Base-by-base conservation (phyloP, 1,139 yeast species). In the Saccharomyces hybrid region DNA sequence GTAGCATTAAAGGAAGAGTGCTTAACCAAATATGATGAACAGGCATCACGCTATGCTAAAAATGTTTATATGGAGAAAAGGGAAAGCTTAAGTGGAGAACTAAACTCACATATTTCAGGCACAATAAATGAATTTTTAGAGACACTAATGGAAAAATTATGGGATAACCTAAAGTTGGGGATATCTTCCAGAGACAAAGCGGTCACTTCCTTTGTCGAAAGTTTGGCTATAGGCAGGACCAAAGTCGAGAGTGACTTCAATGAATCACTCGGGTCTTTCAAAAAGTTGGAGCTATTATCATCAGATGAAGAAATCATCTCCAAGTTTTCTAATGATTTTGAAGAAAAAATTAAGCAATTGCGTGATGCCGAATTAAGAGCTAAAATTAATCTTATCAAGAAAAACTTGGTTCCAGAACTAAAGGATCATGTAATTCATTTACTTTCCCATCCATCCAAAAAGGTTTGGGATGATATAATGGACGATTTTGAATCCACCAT, bases 21-120 rank as follows among this genome's bases (percentile, higher is more conserved):
- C 4, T 64, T 88, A 27, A 74, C 70, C 1, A 71, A 74, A 20
- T 91, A 81, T 66, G 95, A 88, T 64, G 64, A 74, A 13, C 76
- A 77, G 56, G 97, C 97, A 1, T 78, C 91, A 1, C 81, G 89
- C 54, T 91, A 91, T 67, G 78, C 82, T 54, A 73, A 76, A 49
- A 60, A 78, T 1, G 93, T 89, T 2, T 90, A 86, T 68, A 68
- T 74, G 50, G 85, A 83, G 53, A 85, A 85, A 64, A 77, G 85
- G 53, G 61, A 61, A 0, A 75, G 73, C 11, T 75, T 91, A 55
- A 56, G 64, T 1, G 70, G 68, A 3, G 81, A 79, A 59, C 70
- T 88, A 32, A 75, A 79, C 55, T 58, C 57, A 0, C 75, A 74
- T 56, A 74, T 82, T 50, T 67, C 68, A 41, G 76, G 73, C 32